These are phyloP conservation scores for Scheffersomyces quercinus DNA, from an alignment of 1,139 yeast genomes.

Conservation along the genomic window DNA sequence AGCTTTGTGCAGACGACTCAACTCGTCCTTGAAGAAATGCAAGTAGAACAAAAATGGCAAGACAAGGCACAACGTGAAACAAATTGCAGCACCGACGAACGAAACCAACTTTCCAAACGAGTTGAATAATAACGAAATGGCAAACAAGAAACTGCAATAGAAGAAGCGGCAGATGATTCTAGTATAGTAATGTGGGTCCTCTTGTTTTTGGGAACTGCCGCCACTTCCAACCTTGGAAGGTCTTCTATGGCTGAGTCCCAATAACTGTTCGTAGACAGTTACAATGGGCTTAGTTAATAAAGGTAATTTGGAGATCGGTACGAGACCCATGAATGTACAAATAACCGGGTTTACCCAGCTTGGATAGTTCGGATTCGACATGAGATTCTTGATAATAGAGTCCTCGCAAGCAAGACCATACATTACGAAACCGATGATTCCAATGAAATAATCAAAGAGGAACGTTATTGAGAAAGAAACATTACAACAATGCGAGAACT, in stretches of 20 bases:
- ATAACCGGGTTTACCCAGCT: slow-evolving; percentile 28
- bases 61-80: slow-evolving; percentile 77
- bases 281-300: slow-evolving; percentile 41
- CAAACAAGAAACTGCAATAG: slow-evolving; percentile 30
- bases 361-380: slow-evolving; percentile 37
- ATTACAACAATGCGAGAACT: slow-evolving; percentile 28
- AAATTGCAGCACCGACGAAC: slow-evolving; percentile 77
- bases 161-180: slow-evolving; percentile 23
- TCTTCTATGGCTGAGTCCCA: slow-evolving; percentile 5
- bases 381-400: slow-evolving; percentile 39
- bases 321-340: slow-evolving; percentile 38
- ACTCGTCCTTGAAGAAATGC: slow-evolving; percentile 50
- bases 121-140: slow-evolving; percentile 61
- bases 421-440: slow-evolving; percentile 42
- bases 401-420: slow-evolving; percentile 39
- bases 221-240: background rate
- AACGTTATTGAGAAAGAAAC: slow-evolving; percentile 37
- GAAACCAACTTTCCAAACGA: slow-evolving; percentile 84
- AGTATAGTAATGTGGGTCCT: background rate
- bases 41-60: slow-evolving; percentile 75
- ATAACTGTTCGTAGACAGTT: slow-evolving; percentile 35
- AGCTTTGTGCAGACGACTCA: slow-evolving; percentile 37
- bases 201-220: slow-evolving; percentile 1
- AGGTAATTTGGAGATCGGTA: slow-evolving; percentile 45
- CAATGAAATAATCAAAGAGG: slow-evolving; percentile 33